phyloP scores from a whole-genome alignment of 192 early-diverging fungal genomes.

The Geosiphon pyriformis region DNA sequence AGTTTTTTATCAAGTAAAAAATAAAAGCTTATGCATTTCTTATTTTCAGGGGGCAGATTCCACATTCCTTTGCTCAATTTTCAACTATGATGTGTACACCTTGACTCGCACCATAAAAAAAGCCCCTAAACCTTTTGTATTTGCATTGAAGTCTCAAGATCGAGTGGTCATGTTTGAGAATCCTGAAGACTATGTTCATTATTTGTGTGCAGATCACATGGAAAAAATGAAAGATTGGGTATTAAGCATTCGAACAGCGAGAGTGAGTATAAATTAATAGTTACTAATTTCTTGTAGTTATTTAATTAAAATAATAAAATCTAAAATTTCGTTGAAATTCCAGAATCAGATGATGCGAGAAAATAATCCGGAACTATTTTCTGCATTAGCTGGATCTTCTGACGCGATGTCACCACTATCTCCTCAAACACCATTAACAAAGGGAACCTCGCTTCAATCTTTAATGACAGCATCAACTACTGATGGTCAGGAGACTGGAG shows the following conservation, averaged over 20 bases:
- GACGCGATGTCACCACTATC: not conserved
- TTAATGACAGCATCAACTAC: no score
- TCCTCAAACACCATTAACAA: not conserved
- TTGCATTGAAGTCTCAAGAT: constrained; percentile 80
- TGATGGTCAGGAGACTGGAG: not conserved
- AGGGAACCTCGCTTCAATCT: not conserved
- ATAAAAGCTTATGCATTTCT: no score
- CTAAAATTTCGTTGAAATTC: not conserved
- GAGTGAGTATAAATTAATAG: constrained; percentile 48
- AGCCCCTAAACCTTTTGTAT: constrained; percentile 73
- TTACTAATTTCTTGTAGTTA: not conserved
- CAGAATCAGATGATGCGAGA: constrained; percentile 8
- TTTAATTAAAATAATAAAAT: not conserved
- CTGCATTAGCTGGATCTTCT: not conserved
- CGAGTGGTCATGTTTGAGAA: constrained; percentile 75
- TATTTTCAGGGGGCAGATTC: constrained; percentile 34
- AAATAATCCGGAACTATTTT: constrained; percentile 11
- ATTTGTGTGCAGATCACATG: constrained; percentile 59
- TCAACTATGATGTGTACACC: constrained; percentile 82
- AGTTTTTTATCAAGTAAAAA: not conserved
- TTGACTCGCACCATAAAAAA: constrained; percentile 58
- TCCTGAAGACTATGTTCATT: constrained; percentile 76
- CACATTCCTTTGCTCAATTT: constrained; percentile 50
- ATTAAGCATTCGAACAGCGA: constrained; percentile 58
- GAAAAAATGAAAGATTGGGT: constrained; percentile 73